A percentile compares a stretch with the other conserved stretches of the same genome.
Evolutionary conservation across 176 grass and related monocot genomes (phyloP).

Genomic region (Carex cristatella): DNA sequence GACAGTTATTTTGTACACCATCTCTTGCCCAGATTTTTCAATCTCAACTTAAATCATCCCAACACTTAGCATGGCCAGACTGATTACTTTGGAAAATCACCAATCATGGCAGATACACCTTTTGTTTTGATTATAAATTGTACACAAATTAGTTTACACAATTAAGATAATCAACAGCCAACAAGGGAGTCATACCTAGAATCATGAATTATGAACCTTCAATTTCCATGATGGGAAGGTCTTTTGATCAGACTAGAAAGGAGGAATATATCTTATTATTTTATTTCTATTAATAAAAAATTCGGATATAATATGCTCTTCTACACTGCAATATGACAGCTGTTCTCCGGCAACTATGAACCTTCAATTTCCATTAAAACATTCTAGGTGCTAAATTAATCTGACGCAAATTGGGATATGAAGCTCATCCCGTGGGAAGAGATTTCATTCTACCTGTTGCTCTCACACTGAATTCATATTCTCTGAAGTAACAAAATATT

Average conservation of each 20-base stretch:
- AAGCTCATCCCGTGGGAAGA: no score
- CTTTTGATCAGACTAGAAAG: background rate
- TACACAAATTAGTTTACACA: background rate
- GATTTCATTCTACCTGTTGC: no score
- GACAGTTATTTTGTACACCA: background rate
- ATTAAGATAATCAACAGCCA: background rate
- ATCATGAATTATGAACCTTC: background rate
- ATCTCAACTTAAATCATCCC: background rate
- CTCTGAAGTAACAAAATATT: no score
- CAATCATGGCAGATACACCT: background rate
- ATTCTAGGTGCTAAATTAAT: no score
- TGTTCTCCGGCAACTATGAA: background rate
- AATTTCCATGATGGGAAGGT: background rate
- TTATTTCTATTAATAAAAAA: no score
- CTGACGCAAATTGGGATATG: no score
- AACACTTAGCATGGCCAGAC: background rate
- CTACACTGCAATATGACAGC: background rate
- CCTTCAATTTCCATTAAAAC: no score
- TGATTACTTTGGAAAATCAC: background rate
- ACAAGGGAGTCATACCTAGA: background rate
- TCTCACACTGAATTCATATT: no score
- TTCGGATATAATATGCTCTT: background rate
- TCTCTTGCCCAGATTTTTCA: background rate
- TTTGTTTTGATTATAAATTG: background rate
- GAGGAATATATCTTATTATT: background rate